Evolutionary conservation across 805 yeast genomes (phyloP).

Genomic region (Pichia ethanolica): DNA sequence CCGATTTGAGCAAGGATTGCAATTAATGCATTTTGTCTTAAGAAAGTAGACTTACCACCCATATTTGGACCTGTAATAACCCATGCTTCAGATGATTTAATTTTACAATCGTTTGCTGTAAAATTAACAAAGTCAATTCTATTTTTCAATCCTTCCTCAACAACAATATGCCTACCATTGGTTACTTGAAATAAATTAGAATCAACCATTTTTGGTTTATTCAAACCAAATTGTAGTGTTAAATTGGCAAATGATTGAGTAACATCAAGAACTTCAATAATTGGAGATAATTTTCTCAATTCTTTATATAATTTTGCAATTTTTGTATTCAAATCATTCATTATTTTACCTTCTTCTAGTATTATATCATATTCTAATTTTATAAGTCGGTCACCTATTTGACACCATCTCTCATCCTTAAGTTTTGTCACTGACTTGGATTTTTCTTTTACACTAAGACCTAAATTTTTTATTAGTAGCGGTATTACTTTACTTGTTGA

Average conservation of each 20-base stretch:
- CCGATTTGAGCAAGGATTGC: slow-evolving; percentile 71
- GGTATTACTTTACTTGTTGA: slow-evolving; percentile 21
- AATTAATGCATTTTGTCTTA: slow-evolving; percentile 65
- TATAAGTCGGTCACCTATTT: slow-evolving; percentile 43
- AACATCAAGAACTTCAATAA: slow-evolving; percentile 60
- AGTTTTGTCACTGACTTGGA: slow-evolving; percentile 27
- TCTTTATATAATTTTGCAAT: slow-evolving; percentile 38
- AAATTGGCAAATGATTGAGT: slow-evolving; percentile 63
- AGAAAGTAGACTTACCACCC: slow-evolving; percentile 79
- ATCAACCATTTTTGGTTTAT: slow-evolving; percentile 54
- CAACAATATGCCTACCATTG: slow-evolving; percentile 80
- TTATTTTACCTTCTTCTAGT: slow-evolving; percentile 46
- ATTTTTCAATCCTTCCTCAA: slow-evolving; percentile 60
- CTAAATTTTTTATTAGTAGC: slow-evolving; percentile 9
- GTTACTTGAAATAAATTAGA: slow-evolving; percentile 41
- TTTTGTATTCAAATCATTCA: slow-evolving; percentile 39
- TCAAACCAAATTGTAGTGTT: slow-evolving; percentile 60
- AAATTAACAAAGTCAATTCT: slow-evolving; percentile 35
- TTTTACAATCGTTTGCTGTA: slow-evolving; percentile 36
- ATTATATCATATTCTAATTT: slow-evolving; percentile 40
- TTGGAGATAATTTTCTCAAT: slow-evolving; percentile 43
- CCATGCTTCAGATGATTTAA: slow-evolving; percentile 33
- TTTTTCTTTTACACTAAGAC: slow-evolving; percentile 17
- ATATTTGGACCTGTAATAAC: slow-evolving; percentile 86
- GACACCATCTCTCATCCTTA: slow-evolving; percentile 42